A percentile compares a stretch with the other conserved stretches of the same genome.
phyloP scores from a whole-genome alignment of 176 grass and related monocot genomes.

The Cenchrus fungigraminus region DNA sequence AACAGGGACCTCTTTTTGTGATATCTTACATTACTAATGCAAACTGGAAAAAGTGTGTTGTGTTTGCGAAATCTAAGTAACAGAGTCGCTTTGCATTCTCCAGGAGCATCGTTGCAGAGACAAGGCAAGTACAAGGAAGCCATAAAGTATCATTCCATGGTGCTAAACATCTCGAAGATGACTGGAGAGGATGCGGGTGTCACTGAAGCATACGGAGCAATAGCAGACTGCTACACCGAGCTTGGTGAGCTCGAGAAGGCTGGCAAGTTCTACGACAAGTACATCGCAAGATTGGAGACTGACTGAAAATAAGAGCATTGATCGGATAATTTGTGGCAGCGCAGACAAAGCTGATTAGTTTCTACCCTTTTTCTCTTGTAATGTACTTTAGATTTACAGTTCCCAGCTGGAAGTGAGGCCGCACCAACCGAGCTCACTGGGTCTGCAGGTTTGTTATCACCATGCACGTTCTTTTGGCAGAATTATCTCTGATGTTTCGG shows the following conservation, averaged over 20 bases:
- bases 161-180: conserved; percentile 73
- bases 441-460: too few relatives aligned
- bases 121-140: conserved; percentile 96
- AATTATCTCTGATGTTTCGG: too few relatives aligned
- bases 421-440: too few relatives aligned
- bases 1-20: neutral
- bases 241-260: conserved; percentile 92
- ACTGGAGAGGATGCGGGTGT: conserved; percentile 76
- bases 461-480: too few relatives aligned
- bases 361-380: neutral
- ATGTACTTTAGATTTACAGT: neutral
- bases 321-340: neutral
- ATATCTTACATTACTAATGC: neutral
- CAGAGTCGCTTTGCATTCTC: conserved; percentile 31
- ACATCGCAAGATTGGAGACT: conserved; percentile 84
- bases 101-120: conserved; percentile 91
- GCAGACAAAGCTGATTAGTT: neutral
- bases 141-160: conserved; percentile 90
- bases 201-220: conserved; percentile 92
- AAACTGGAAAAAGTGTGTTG: neutral
- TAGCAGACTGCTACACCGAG: conserved; percentile 97
- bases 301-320: conserved; percentile 51
- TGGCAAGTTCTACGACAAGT: conserved; percentile 85
- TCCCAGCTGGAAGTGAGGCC: too few relatives aligned
- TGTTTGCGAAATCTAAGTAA: conserved; percentile 18